Percentiles rank a stretch among this genome's conserved stretches.
These are phyloP conservation scores for Boletus rufocinnamomeus DNA, from an alignment of 768 basidiomycete genomes.

Conservation along the genomic window DNA sequence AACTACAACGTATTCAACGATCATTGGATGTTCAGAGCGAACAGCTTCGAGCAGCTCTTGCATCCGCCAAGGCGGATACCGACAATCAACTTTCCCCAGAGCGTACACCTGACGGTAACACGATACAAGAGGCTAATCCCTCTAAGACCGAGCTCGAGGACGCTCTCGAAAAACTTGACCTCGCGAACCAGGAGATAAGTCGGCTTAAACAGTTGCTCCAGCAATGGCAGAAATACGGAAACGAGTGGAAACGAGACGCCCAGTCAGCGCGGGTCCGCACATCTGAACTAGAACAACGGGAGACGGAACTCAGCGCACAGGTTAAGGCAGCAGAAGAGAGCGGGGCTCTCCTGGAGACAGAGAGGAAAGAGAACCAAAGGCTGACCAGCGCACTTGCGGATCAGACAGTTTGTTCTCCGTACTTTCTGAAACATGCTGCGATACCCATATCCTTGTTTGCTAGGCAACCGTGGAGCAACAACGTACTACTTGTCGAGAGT, in stretches of 20 bases:
- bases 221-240: constrained; percentile 30
- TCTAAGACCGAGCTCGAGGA: constrained; percentile 9
- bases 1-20: constrained; percentile 19
- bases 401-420: constrained; percentile 24
- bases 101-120: constrained; percentile 8
- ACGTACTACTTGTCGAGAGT: constrained; percentile 13
- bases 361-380: constrained; percentile 15
- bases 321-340: constrained; percentile 16
- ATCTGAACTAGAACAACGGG: constrained; percentile 15
- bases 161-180: constrained; percentile 13
- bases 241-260: constrained; percentile 28
- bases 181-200: constrained; percentile 19
- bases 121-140: background rate
- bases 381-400: constrained; percentile 21
- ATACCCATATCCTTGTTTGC: constrained; percentile 2
- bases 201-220: constrained; percentile 24
- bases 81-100: constrained; percentile 1
- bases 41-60: constrained; percentile 20
- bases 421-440: background rate
- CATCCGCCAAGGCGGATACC: constrained; percentile 10
- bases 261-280: constrained; percentile 15
- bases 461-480: constrained; percentile 20
- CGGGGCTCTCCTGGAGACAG: constrained; percentile 11
- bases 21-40: constrained; percentile 22
- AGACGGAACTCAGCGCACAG: constrained; percentile 11